Base-by-base conservation (phyloP, 1,139 yeast genomes). In the Suhomyces ambrosiae region DNA sequence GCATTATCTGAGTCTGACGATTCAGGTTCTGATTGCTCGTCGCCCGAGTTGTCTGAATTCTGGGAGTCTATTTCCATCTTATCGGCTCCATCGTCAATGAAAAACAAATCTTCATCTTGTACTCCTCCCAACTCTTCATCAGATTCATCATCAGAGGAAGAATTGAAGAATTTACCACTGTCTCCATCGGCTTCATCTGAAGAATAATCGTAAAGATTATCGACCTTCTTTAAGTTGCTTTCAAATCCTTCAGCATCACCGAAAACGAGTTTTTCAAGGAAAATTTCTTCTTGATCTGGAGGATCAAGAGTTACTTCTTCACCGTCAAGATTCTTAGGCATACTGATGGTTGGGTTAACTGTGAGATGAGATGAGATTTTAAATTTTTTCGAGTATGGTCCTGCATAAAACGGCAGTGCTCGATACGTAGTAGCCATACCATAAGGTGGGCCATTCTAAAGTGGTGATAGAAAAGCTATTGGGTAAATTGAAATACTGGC, bases 201-300 rank as follows among this genome's bases (percentile, higher is more conserved):
- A 7, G 75, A 70, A 47, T 71, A 71, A 38, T 73, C 74, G 46
- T 71, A 73, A 33, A 82, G 68, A 46, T 77, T 74, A 48, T 80
- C 87, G 31, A 78, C 63, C 45, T 76, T 76, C 47, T 71, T 76
- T 56, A 86, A 68, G 45, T 81, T 85, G 30, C 67, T 58, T 46
- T 84, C 89, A 59, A 90, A 89, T 19, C 92, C 94, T 29, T 81
- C 82, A 2, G 74, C 54, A 58, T 92, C 97, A 14, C 98, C 97
- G 63, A 94, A 92, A 4, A 94, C 96, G 13, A 87, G 71, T 58
- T 79, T 86, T 47, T 90, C 96, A 33, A 92, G 73, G 40, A 69
- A 75, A 30, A 83, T 46, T 59, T 90, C 97, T 54, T 88, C 96
- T 36, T 77, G 84, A 57, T 86, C 95, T 50, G 92, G 89, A 24